Base-by-base conservation (phyloP, 352 stramenopile species). In the Phytophthora parvispora region DNA sequence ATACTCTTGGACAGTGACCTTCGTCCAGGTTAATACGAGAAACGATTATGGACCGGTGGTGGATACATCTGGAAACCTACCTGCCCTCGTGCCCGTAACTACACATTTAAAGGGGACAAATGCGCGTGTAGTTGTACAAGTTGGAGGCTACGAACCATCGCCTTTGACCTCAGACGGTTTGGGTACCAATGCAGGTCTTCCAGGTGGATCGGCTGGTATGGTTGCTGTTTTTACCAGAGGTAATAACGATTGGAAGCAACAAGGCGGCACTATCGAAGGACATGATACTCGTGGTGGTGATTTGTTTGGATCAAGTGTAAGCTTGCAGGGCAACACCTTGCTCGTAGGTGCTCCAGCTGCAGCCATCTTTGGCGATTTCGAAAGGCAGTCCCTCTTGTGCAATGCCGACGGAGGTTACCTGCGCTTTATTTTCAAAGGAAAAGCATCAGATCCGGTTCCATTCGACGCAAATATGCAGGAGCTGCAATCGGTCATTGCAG, bases 1-100 rank as follows among this genome's bases (percentile, higher is more conserved):
- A 13, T 96, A 95, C 64, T 86, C 89, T n/a, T 96, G 89, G 89
- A 93, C 84, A 0, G 65, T 96, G 36, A 96, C 89, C 13, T 96
- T 96, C 57, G 36, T 92, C 3, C 68, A 92, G 53, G 81, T 96
- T 8, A 95, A 94, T 69, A 87, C 84, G 13, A 88, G 77, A 52
- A 93, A 91, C 40, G 71, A 87, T 15, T 95, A 92, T 36, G 89
- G 87, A 0, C 78, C 87, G 0, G 77, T 95, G 13, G 34, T 88
- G 9, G 87, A 94, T 49, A 86, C 74, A 1, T 88, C 87, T 0
- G 87, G 86, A 2, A 94, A 89, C 28, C 34, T 95, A 38, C 87
- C 89, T n/a, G 75, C 82, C 3, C 59, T 96, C 20, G 69, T 85
- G 1, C 62, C 88, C 2, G 77, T 91, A 18, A 91, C 71, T 0